Percentiles rank a stretch among this genome's conserved stretches.
phyloP scores from a whole-genome alignment of 352 stramenopile genomes.

The Phytopythium helicoides region DNA sequence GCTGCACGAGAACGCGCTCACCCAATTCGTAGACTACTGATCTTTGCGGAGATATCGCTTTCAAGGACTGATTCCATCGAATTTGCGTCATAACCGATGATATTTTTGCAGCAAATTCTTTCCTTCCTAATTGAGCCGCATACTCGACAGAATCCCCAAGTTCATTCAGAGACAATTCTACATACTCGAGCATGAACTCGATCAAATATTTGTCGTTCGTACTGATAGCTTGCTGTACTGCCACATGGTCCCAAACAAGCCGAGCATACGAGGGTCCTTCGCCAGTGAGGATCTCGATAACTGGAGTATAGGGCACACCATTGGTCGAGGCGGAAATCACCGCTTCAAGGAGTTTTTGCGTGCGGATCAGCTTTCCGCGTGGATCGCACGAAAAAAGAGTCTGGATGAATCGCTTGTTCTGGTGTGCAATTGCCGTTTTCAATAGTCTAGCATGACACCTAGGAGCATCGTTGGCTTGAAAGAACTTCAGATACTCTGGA shows the following conservation, averaged over 20 bases:
- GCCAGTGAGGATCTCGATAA: conserved; percentile 14
- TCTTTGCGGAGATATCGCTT: neutral
- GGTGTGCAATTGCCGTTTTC: conserved; percentile 6
- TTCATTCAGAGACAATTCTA: conserved; percentile 5
- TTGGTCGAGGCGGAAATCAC: conserved; percentile 3
- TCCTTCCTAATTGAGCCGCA: conserved; percentile 3
- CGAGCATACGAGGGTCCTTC: conserved; percentile 3
- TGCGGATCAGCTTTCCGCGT: conserved; percentile 20
- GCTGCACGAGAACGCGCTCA: conserved; percentile 6
- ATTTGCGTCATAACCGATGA: neutral
- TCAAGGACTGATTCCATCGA: neutral
- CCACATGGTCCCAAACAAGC: conserved; percentile 13
- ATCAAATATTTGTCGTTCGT: conserved; percentile 9
- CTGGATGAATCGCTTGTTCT: conserved; percentile 13
- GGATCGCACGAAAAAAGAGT: conserved; percentile 25
- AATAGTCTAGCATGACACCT: conserved; percentile 14
- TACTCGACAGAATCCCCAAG: neutral
- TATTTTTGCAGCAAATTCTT: neutral
- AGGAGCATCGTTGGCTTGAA: too few relatives aligned
- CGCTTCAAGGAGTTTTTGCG: conserved; percentile 16
- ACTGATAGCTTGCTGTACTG: conserved; percentile 9
- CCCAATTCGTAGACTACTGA: conserved; percentile 3
- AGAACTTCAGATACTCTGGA: too few relatives aligned
- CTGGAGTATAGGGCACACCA: neutral
- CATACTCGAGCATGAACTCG: conserved; percentile 17